Base-by-base conservation (phyloP, 2,329 filamentous ascomycete genomes). In the Colletotrichum liriopes region DNA sequence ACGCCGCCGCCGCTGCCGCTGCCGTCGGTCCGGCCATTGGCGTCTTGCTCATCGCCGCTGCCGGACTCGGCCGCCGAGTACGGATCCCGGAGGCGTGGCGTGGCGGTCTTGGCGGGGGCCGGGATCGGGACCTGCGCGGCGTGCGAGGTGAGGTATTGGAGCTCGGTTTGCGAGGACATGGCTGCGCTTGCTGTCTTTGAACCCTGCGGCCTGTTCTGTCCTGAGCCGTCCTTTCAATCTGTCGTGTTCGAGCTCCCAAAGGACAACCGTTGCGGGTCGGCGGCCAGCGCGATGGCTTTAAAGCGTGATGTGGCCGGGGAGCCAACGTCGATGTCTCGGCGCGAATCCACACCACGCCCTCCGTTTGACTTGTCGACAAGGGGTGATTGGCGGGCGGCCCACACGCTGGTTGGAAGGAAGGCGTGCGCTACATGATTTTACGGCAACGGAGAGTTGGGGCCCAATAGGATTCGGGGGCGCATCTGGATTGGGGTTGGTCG, bases 141-240 rank as follows among this genome's bases (percentile, higher is more conserved):
- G 35, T 39, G 58, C 37, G 55, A 56, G 26, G 67, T 39, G 23
- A 64, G 69, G 29, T 49, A 45, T 12, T 43, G 32, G 35, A 72
- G 69, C 65, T 68, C 69, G n/a, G 65, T 72, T 55, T 63, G 56
- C 26, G 65, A 41, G n/a, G 58, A 63, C 65, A 59, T 69, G 37
- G 58, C n/a, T 29, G 58, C 35, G 26, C 18, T 35, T 43, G 16
- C 23, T 23, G n/a, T 47, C 41, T 47, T 18, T 11, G 16, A 45
- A 5, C 37, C 18, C 6, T 41, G 32, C 20, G 2, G 26, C 6
- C 26, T 11, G 4, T 29, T 29, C 47, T 9, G 23, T 52, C 14
- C 29, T 26, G 9, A 6, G 6, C 5, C 2, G 14, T 14, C 16
- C 26, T 29, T 16, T 16, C 49, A 9, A 52, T 14, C 18, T 23